Base-by-base conservation (phyloP, 2,329 filamentous ascomycete species). In the Penicillium italicum region DNA sequence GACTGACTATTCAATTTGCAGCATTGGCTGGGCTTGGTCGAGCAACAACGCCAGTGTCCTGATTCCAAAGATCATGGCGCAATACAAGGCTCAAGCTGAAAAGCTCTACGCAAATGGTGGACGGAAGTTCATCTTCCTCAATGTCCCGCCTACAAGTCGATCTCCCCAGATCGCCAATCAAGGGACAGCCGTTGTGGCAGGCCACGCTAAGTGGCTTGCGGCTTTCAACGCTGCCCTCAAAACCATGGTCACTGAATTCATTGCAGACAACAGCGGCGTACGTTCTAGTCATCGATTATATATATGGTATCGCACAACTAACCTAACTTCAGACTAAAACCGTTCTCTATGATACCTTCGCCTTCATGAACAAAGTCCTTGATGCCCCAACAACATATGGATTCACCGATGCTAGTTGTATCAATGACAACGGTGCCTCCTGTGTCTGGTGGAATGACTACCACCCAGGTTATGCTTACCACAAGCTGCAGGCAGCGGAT, bases 61-160 rank as follows among this genome's bases (percentile, higher is more conserved):
- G 4, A 57, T 74, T 0, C 66, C 67, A 3, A 63, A 66, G 33
- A 72, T 82, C 10, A 73, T 80, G 62, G 71, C 74, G 14, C 68
- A 70, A 28, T 81, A 82, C 49, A 77, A 78, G 47, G 59, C 65
- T 2, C 68, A 78, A 42, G 58, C 78, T 43, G 66, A 79, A 53
- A 65, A 75, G 20, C 70, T 88, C 7, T 84, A 84, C 58, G 66
- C 71, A 2, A 72, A 75, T 2, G 84, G 84, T 0, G 78, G 78
- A 2, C 73, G 84, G 5, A 84, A 85, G 53, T 87, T 87, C 57
- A 74, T 80, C 2, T 77, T 87, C 50, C 58, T 87, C 30, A 84
- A 79, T 50, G 83, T 86, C 0, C 85, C 85, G 1, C 81, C 81
- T 1, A 63, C 60, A 0, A 64, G 64, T n/a, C 63, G 68, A 7